Evolutionary conservation across 768 basidiomycete genomes (phyloP).

Genomic region (Termitomyces sp.): DNA sequence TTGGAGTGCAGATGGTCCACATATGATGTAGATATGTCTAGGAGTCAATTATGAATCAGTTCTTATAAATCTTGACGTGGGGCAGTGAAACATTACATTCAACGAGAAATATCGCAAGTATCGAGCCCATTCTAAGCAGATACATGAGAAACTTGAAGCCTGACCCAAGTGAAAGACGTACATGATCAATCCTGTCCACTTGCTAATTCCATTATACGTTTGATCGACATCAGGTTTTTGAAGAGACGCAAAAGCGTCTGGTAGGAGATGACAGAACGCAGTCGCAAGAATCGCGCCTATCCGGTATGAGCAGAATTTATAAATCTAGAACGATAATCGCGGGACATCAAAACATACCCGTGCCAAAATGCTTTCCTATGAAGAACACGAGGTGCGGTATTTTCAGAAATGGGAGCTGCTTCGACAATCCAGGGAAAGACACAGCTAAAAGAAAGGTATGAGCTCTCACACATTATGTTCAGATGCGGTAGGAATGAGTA

Average conservation of each 20-base stretch:
- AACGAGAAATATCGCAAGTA: conserved; percentile 69
- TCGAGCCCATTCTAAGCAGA: conserved; percentile 45
- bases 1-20: conserved; percentile 67
- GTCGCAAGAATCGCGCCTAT: conserved; percentile 79
- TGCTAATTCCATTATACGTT: conserved; percentile 41
- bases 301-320: background rate
- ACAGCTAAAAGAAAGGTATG: conserved; percentile 37
- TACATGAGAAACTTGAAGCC: background rate
- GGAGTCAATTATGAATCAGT: conserved; percentile 1
- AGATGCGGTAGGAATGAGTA: conserved; percentile 17
- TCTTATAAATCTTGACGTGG: background rate
- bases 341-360: conserved; percentile 33
- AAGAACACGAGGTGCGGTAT: conserved; percentile 73
- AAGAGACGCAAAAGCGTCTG: conserved; percentile 67
- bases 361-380: conserved; percentile 85
- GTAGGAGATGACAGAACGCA: conserved; percentile 75
- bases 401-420: conserved; percentile 41
- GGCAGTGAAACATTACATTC: conserved; percentile 54
- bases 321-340: background rate
- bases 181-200: conserved; percentile 71
- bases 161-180: conserved; percentile 29
- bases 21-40: conserved; percentile 71
- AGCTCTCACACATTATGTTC: background rate
- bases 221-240: conserved; percentile 37
- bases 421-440: conserved; percentile 66